Percentiles rank a stretch among this genome's conserved stretches.
Conservation (phyloP, 2,329 filamentous ascomycete genomes). For the Lasiodiplodia theobromae region DNA sequence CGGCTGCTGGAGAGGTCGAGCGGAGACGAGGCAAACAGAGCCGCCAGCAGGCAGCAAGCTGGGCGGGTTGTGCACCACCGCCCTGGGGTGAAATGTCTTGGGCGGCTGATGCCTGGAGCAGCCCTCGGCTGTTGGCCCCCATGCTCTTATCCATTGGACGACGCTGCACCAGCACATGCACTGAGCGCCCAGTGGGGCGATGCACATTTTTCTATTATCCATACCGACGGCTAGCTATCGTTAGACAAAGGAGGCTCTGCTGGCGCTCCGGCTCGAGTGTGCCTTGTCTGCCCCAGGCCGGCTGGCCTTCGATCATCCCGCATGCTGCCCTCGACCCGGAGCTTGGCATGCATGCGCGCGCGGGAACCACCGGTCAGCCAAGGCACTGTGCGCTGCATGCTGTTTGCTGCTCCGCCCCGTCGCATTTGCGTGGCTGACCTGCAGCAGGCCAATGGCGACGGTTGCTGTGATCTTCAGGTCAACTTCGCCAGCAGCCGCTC, state of each 20-base stretch:
- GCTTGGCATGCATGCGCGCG: constrained; percentile 9
- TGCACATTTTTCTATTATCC: constrained; percentile 27
- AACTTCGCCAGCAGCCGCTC: constrained; percentile 72
- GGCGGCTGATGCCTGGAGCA: constrained; percentile 24
- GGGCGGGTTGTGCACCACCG: constrained; percentile 16
- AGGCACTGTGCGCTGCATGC: constrained; percentile 7
- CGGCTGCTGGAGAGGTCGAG: not conserved
- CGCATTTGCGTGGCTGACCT: constrained; percentile 22
- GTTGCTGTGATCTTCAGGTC: constrained; percentile 18
- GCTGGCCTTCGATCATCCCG: constrained; percentile 20
- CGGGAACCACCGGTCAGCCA: constrained; percentile 18
- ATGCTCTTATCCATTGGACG: constrained; percentile 23
- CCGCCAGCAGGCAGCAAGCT: constrained; percentile 16
- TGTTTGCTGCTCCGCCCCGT: constrained; percentile 11
- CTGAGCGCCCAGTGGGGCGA: constrained; percentile 19
- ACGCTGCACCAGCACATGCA: constrained; percentile 26
- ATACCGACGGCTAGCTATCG: constrained; percentile 25
- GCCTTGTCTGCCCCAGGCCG: constrained; percentile 16
- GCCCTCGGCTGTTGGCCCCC: constrained; percentile 7
- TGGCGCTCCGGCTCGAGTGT: constrained; percentile 13
- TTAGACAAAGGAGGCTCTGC: constrained; percentile 27
- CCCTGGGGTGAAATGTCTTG: constrained; percentile 23
- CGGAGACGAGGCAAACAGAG: constrained; percentile 24
- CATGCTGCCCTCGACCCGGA: not conserved
- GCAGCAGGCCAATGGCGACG: constrained; percentile 1